Evolutionary conservation across 805 yeast species (phyloP), one percentile per base, ranked within the genome.

Genomic region (Vanderwaltozyma yarrowii): DNA sequence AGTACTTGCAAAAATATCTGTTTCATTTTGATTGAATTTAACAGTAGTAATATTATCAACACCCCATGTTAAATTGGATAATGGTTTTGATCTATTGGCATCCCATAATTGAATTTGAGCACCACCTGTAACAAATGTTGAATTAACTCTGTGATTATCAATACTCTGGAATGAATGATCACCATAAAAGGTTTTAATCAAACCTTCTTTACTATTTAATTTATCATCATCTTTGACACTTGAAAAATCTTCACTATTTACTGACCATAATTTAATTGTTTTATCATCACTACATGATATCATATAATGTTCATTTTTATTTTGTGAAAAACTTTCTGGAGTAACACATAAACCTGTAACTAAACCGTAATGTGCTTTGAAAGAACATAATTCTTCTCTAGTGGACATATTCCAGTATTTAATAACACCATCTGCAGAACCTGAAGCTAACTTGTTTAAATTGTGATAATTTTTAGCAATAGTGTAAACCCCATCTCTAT

Each of bases 81-180:
- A 59, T 20, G 95, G 87, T 50, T 81, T 77, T 20, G 85, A 75
- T 51, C 98, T 71, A 46, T 73, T 71, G 38, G 76, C 66, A 59
- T 92, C 95, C 99, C 99, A 92, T n/a, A 94, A 61, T 54, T 88
- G 86, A 39, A 94, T 81, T 14, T 72, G 67, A 0, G 85, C 83
- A 44, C 98, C 96, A 25, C 95, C 97, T 5, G 98, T 88, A 5
- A 84, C 94, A 63, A 92, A 92, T 29, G 71, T 49, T 9, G 72
- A 69, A 21, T 83, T 85, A 9, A 70, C 69, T 38, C 80, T 71
- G 54, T 89, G 96, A 53, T 85, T 95, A 57, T 89, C 97, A 21
- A 92, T 60, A 19, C 89, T 79, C 50, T 76, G 79, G 58, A 89
- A 84, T 2, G 94, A 80, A 56, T 82, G 82, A 19, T 79, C 88